These are phyloP conservation scores for Plasmodium gallinaceum DNA, from an alignment of 169 alveolate species.

Conservation along the genomic window DNA sequence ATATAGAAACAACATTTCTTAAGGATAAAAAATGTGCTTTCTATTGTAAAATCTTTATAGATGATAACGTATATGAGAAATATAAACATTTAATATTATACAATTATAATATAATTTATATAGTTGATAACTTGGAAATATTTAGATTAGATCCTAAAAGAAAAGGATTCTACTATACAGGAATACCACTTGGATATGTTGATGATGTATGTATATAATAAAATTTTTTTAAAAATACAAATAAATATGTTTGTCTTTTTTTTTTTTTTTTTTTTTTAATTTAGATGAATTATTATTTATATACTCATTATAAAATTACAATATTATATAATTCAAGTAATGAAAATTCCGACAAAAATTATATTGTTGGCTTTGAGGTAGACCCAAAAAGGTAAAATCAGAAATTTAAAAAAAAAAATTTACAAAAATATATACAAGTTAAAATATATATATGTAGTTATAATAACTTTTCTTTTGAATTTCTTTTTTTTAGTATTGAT, in stretches of 20 bases:
- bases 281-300: slow-evolving; percentile 56
- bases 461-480: too few species aligned
- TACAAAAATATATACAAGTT: too few species aligned
- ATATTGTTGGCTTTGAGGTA: slow-evolving; percentile 87
- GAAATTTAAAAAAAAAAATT: neutral
- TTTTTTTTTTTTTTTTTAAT: slow-evolving; percentile 4
- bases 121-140: slow-evolving; percentile 49
- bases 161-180: slow-evolving; percentile 57
- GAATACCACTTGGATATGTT: slow-evolving; percentile 63
- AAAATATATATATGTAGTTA: too few species aligned
- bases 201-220: slow-evolving; percentile 19
- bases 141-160: slow-evolving; percentile 46
- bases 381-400: slow-evolving; percentile 78
- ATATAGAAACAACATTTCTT: slow-evolving; percentile 45
- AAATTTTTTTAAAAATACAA: too few species aligned
- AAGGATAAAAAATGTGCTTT: slow-evolving; percentile 31
- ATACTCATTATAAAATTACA: slow-evolving; percentile 77
- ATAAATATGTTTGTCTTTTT: too few species aligned
- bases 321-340: slow-evolving; percentile 58
- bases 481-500: slow-evolving; percentile 4
- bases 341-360: slow-evolving; percentile 40
- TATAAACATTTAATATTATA: slow-evolving; percentile 49
- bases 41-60: slow-evolving; percentile 50
- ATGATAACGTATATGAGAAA: slow-evolving; percentile 37
- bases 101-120: slow-evolving; percentile 50